Base-by-base conservation (phyloP, 768 basidiomycete genomes). In the Cyclocybe cylindracea region DNA sequence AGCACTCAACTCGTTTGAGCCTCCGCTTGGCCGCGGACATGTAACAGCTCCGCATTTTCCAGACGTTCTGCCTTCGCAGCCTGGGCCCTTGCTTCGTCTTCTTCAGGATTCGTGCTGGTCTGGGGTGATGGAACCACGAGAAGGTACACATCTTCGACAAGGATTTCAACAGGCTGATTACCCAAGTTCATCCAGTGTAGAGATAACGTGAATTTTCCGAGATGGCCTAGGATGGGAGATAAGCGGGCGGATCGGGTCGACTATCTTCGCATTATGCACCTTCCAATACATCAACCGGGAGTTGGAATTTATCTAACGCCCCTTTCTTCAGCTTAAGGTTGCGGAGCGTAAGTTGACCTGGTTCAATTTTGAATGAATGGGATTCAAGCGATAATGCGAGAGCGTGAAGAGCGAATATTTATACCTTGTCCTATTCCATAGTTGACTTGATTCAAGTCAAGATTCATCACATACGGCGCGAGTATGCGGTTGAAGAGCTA, bases 261-360 rank as follows among this genome's bases (percentile, higher is more conserved):
- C 24, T 24, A 24, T 24, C 24, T 24, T 24, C 24, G 24, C 24
- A 5, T 3, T 24, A 5, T 3, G 24, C 51, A 89, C 94, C 97
- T 78, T 98, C 93, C 9, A 91, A 73, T 9, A 99, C 94, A 75
- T 98, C 95, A 1, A 99, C 85, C 0, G 97, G 97, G 16, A 99
- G 77, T 51, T 93, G 82, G 68, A 98, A 97, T 67, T 96, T 94
- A 70, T 98, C 97, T 44, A 99, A 75, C 0, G 91, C 94, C 39
- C 91, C 89, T 70, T 87, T 94, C 75, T 96, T 98, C 58, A 99
- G 79, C 47, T 86, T 87, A 44, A 99, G 70, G 60, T 91, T 88
- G 29, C 83, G 79, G 46, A 97, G 76, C 6, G 86, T 89, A 44
- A 92, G 68, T 69, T 89, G 86, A 38, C 91, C 89, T 92, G 40